These are phyloP conservation scores for Tuber borchii DNA, from an alignment of 495 filamentous ascomycete species.

Conservation along the genomic window DNA sequence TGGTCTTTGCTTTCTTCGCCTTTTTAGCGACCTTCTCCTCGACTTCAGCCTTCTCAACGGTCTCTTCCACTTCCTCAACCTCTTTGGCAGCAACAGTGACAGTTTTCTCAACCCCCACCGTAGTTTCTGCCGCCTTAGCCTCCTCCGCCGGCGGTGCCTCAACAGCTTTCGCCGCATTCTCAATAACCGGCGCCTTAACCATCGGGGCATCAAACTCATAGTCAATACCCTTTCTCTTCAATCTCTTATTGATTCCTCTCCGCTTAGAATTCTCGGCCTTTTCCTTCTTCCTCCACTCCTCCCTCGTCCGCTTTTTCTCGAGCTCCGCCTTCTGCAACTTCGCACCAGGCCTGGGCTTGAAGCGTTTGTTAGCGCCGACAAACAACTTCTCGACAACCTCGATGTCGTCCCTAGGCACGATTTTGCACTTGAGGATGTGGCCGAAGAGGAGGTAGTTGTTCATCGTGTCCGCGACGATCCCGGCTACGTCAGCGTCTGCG, in stretches of 20 bases:
- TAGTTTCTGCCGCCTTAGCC: slow-evolving; percentile 42
- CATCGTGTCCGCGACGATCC: slow-evolving; percentile 90
- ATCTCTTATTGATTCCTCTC: slow-evolving; percentile 58
- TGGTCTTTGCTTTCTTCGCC: slow-evolving; percentile 38
- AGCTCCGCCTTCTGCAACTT: slow-evolving; percentile 69
- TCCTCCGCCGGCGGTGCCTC: slow-evolving; percentile 44
- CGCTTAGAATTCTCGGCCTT: slow-evolving; percentile 63
- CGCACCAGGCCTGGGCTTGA: slow-evolving; percentile 80
- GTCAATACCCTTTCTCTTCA: slow-evolving; percentile 61
- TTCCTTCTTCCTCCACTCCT: slow-evolving; percentile 68
- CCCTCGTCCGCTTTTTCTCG: slow-evolving; percentile 60
- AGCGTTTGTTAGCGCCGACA: slow-evolving; percentile 79
- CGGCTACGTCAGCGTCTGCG: slow-evolving; percentile 64
- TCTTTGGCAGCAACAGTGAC: slow-evolving; percentile 21
- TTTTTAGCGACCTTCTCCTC: slow-evolving; percentile 23
- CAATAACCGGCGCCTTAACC: slow-evolving; percentile 59
- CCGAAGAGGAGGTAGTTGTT: slow-evolving; percentile 94
- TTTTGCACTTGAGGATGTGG: slow-evolving; percentile 80
- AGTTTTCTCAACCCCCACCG: slow-evolving; percentile 9
- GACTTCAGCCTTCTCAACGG: slow-evolving; percentile 25
- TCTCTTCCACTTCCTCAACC: slow-evolving; percentile 28
- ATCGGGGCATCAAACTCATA: slow-evolving; percentile 75
- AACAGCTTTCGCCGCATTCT: slow-evolving; percentile 22
- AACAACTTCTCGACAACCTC: slow-evolving; percentile 72
- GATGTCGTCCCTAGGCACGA: slow-evolving; percentile 65